Evolutionary conservation across 2,329 filamentous ascomycete genomes (phyloP).

Genomic region (Cercospora sp.): DNA sequence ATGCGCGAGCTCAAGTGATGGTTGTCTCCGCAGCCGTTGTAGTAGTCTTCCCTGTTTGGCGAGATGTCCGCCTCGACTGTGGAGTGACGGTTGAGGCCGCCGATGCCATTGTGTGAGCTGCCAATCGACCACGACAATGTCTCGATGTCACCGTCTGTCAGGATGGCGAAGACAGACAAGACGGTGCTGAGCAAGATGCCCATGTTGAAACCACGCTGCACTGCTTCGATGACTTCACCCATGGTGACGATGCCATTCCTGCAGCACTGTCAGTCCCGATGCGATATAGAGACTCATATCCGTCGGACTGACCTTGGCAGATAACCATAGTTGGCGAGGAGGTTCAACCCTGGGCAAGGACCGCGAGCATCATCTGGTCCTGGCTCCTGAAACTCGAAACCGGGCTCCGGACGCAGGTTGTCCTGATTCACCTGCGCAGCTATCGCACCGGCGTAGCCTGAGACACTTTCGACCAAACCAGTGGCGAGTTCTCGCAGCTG

Average conservation of each 20-base stretch:
- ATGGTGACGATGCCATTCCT: conserved; percentile 33
- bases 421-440: conserved; percentile 30
- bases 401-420: conserved; percentile 34
- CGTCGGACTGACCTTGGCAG: conserved; percentile 41
- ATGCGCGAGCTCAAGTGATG: conserved; percentile 37
- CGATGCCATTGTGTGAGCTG: conserved; percentile 27
- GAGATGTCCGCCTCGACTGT: conserved; percentile 37
- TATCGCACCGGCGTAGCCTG: conserved; percentile 29
- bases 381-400: conserved; percentile 31
- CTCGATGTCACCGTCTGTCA: conserved; percentile 35
- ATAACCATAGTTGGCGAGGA: conserved; percentile 46
- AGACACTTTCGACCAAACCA: conserved; percentile 22
- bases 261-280: too few species aligned
- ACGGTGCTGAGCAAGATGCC: conserved; percentile 42
- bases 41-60: conserved; percentile 41
- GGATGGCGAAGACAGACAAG: conserved; percentile 38
- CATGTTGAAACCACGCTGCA: conserved; percentile 42
- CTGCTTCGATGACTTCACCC: conserved; percentile 39
- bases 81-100: conserved; percentile 36
- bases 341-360: conserved; percentile 46
- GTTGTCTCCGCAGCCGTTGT: conserved; percentile 39
- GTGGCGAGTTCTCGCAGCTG: conserved; percentile 12
- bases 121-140: conserved; percentile 36
- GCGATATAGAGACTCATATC: conserved; percentile 18
- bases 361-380: conserved; percentile 37